Evolutionary conservation across 306 rosid species (phyloP), one percentile per base, ranked within the genome.

Genomic region (Vigna nakashimae): DNA sequence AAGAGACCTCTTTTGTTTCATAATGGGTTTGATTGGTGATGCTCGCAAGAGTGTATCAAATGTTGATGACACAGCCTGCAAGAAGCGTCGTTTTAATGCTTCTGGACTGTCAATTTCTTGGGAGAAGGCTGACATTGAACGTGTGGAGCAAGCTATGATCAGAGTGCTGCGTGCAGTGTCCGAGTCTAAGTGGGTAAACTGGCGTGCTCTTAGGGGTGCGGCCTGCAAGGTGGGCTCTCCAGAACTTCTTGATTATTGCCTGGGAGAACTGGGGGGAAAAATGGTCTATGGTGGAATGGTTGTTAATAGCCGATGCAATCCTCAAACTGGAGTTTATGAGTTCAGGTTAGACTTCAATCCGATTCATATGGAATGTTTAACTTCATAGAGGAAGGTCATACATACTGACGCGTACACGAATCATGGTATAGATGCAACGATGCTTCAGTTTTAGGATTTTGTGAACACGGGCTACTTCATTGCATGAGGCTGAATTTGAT

Each of bases 81-180:
- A 85, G 87, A 88, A 89, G 83, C 91, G 71, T 5, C 80, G 70
- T 22, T 57, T 73, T 65, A 72, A 78, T 58, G 73, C 86, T 59
- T 80, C 86, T 1, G 90, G 83, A 63, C 69, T 76, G 58, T 68
- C 86, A 73, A 78, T 86, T 75, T 79, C 92, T 20, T 92, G 97
- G 93, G 80, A 91, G 16, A 86, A 75, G 78, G 80, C 74, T 45
- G 97, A 95, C 24, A 65, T 91, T 65, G 87, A 88, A 63, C 88
- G 90, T 0, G 97, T 91, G 73, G 90, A 88, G 77, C 89, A 83
- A 67, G 92, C 99, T 76, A 91, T 95, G 93, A 58, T 92, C 58
- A 89, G 90, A 82, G 99, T 95, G 22, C 86, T 95, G 77, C 93
- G 93, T 56, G 98, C 97, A n/a, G 97, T 91, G 78, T 91, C 98